Percentiles rank a stretch among this genome's conserved stretches.
These are phyloP conservation scores for Fagus sylvatica DNA, from an alignment of 306 rosid species.

Conservation along the genomic window DNA sequence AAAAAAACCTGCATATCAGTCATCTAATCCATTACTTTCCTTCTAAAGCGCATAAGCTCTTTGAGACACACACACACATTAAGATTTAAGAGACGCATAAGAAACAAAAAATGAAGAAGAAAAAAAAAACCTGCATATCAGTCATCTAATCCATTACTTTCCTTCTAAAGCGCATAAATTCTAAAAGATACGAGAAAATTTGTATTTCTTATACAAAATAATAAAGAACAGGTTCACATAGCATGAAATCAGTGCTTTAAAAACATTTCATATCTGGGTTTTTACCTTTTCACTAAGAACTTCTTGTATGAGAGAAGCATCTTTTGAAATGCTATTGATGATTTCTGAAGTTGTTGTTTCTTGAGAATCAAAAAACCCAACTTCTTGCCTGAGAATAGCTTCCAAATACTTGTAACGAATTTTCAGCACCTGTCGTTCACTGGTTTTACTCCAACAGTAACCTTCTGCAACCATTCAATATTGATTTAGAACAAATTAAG, in stretches of 20 bases:
- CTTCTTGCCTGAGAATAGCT: constrained; percentile 92
- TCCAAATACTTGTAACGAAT: constrained; percentile 86
- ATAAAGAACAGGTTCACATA: neutral
- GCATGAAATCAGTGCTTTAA: neutral
- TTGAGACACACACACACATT: neutral
- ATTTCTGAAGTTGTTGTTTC: constrained; percentile 88
- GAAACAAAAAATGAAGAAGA: neutral
- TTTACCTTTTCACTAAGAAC: constrained; percentile 89
- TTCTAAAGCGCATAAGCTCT: neutral
- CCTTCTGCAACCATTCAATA: constrained; percentile 61
- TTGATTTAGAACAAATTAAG: neutral
- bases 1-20: neutral
- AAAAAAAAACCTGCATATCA: neutral
- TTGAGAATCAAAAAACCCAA: constrained; percentile 84
- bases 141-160: neutral
- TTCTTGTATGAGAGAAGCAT: constrained; percentile 84
- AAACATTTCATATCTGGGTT: neutral
- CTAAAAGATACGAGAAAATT: neutral
- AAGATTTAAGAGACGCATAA: neutral
- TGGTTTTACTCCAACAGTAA: constrained; percentile 96
- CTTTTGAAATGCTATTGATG: constrained; percentile 79
- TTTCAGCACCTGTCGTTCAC: constrained; percentile 82
- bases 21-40: neutral
- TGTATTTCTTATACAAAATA: neutral
- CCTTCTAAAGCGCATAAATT: neutral